Evolutionary conservation across 2,329 filamentous ascomycete species (phyloP), one percentile per base, ranked within the genome.

Genomic region (Nemania sp.): DNA sequence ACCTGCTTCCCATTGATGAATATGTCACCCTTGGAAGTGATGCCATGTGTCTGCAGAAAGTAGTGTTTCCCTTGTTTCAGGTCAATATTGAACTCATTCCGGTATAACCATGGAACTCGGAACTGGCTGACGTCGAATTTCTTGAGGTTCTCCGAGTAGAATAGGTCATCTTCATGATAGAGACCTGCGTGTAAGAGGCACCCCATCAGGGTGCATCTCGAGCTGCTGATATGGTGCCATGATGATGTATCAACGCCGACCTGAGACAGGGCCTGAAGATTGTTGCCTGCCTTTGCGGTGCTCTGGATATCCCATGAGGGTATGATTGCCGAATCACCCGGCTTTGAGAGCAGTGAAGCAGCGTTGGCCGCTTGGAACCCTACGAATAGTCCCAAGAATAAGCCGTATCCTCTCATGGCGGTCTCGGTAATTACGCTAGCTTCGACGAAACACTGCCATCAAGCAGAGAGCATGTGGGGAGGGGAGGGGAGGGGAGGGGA

Each of bases 21-120:
- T 5, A 89, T 79, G 64, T 88, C 85, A 1, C 83, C 86, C 34
- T 79, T 80, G 1, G 85, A 86, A 0, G 80, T 82, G 64, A 88
- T 85, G 4, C 86, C 86, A 61, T 88, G 77, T 0, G 84, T 87
- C 35, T 81, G 73, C 1, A 88, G 73, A 29, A 83, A 77, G 63
- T 80, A 83, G 65, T 85, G 80, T 35, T 77, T 72, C 1, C 71
- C 72, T 0, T 69, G 32, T 2, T 61, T 50, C 0, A 70, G 67
- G 0, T 72, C 65, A 1, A 86, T 65, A 0, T 63, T 59, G 56
- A 86, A 82, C 59, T 87, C 82, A 40, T 81, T 74, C 12, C 85
- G 78, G 65, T 87, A 88, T 21, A 87, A 69, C 85, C 85, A 88
- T 0, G 85, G 82, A 0, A 80, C 77, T 0, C 74, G 69, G 59